These are phyloP conservation scores for Pythium rishiriense DNA, from an alignment of 352 stramenopile species.

Conservation along the genomic window DNA sequence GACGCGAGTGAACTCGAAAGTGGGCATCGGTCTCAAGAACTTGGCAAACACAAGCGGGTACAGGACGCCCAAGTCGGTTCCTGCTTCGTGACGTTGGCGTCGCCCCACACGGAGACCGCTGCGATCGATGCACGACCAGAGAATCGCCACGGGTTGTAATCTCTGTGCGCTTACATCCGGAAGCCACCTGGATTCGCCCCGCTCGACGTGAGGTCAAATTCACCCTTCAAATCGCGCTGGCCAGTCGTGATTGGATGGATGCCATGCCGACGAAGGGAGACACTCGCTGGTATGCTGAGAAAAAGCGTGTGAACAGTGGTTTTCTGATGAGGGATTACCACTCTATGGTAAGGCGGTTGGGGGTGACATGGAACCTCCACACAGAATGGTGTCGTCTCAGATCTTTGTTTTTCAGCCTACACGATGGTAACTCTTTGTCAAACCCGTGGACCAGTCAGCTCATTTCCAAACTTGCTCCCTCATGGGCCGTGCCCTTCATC, in stretches of 20 bases:
- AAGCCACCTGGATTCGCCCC: too few species aligned
- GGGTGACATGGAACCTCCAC: background rate
- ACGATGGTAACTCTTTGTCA: background rate
- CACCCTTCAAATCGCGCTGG: background rate
- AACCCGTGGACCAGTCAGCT: background rate
- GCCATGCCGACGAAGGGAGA: background rate
- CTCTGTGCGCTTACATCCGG: too few species aligned
- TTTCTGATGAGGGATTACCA: background rate
- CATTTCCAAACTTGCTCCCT: background rate
- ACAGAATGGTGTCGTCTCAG: background rate
- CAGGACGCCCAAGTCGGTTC: background rate
- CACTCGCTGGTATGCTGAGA: background rate
- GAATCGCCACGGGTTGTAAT: background rate
- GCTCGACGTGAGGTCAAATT: too few species aligned
- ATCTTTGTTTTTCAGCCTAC: background rate
- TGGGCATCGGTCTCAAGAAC: too few species aligned
- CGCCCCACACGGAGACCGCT: background rate
- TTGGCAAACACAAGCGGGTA: background rate
- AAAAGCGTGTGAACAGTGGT: background rate
- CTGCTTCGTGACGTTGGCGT: background rate
- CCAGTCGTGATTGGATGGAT: background rate
- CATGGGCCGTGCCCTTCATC: background rate
- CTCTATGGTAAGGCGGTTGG: background rate
- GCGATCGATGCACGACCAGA: background rate
- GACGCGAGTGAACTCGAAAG: background rate